phyloP scores from a whole-genome alignment of 306 rosid species.

The Inga laurina region DNA sequence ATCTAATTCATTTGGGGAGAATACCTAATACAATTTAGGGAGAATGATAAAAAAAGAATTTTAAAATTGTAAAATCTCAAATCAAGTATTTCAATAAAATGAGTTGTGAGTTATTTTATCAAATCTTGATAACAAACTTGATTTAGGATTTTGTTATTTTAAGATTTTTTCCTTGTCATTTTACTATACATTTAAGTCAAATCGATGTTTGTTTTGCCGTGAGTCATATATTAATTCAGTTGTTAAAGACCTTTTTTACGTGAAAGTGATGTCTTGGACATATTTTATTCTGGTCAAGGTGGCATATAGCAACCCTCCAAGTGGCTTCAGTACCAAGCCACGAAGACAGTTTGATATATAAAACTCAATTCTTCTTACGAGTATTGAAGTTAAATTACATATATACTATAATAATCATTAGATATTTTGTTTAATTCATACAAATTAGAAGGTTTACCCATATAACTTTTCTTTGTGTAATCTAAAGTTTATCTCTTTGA shows the following conservation, averaged over 20 bases:
- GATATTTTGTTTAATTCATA: background rate
- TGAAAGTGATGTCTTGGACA: slow-evolving; percentile 4
- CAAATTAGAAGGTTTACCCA: background rate
- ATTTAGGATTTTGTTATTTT: no score
- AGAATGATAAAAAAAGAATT: no score
- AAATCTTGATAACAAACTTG: no score
- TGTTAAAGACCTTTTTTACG: slow-evolving; percentile 7
- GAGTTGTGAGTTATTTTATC: no score
- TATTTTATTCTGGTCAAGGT: slow-evolving; percentile 1
- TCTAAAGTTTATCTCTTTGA: background rate
- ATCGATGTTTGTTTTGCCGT: background rate
- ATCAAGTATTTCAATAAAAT: no score
- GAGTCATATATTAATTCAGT: background rate
- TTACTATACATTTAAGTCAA: background rate
- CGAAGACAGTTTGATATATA: background rate
- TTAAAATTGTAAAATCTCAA: no score
- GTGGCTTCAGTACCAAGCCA: slow-evolving; percentile 5
- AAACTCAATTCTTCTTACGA: background rate
- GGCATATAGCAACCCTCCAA: slow-evolving; percentile 9
- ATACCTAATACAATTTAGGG: background rate
- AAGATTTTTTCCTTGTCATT: no score
- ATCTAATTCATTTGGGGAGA: no score
- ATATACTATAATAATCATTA: background rate
- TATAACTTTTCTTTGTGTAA: background rate
- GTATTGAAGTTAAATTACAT: background rate